Base-by-base conservation (phyloP, 495 filamentous ascomycete genomes). In the Pseudomonodictys pantanalensis region DNA sequence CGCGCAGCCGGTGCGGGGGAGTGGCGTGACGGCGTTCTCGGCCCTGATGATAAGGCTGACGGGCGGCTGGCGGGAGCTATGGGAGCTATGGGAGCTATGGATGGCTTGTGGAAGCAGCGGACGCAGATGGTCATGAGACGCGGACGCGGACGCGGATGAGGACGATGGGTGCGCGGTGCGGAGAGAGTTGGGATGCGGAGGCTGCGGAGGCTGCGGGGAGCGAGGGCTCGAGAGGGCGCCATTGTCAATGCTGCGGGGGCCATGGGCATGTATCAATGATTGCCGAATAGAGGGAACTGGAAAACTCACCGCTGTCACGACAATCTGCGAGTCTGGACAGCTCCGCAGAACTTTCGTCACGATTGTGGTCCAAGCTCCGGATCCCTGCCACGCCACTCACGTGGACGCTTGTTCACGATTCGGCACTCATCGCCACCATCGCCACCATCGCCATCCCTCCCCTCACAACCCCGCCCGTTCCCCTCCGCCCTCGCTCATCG, bases 221-320 rank as follows among this genome's bases (percentile, higher is more conserved):
- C 25, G 43, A 62, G 29, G 28, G 64, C 64, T 52, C 64, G 52
- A 4, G 64, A 66, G 32, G 64, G 64, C 10, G 64, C 58, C 64
- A 66, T 66, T 20, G 18, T 53, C 11, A 26, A 33, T 44, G 28
- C 9, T 30, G 26, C n/a, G n/a, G n/a, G n/a, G n/a, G n/a, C n/a
- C n/a, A n/a, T n/a, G n/a, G n/a, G n/a, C n/a, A n/a, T n/a, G n/a
- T n/a, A n/a, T n/a, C n/a, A n/a, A n/a, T n/a, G n/a, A n/a, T n/a
- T n/a, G n/a, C n/a, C n/a, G n/a, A n/a, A n/a, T n/a, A n/a, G n/a
- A n/a, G n/a, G n/a, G n/a, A n/a, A n/a, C n/a, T n/a, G n/a, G n/a
- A n/a, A n/a, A n/a, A n/a, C n/a, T n/a, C n/a, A n/a, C n/a, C n/a
- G n/a, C n/a, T n/a, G n/a, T n/a, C n/a, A n/a, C n/a, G n/a, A n/a